A percentile compares a stretch with the other conserved stretches of the same genome.
Evolutionary conservation across 129 eudicot genomes (phyloP).

Genomic region (Flaveria linearis): DNA sequence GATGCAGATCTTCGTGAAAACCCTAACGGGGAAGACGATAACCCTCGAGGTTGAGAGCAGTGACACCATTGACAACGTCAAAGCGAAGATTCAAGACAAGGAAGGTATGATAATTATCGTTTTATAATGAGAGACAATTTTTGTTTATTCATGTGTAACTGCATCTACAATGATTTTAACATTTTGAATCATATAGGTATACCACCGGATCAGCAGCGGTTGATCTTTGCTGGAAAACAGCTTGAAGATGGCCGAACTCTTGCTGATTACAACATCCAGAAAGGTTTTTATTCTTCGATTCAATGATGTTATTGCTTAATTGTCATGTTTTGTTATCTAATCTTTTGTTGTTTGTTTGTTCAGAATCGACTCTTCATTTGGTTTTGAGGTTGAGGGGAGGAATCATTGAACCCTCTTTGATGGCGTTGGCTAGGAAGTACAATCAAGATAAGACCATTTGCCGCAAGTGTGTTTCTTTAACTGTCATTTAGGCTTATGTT

Average conservation of each 20-base stretch:
- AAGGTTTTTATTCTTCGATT: constrained; percentile 44
- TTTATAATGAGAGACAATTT: not conserved
- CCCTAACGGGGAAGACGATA: constrained; percentile 50
- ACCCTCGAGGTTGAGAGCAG: constrained; percentile 53
- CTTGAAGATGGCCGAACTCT: constrained; percentile 62
- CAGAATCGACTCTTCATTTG: constrained; percentile 48
- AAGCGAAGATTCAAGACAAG: constrained; percentile 64
- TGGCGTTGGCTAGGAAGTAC: constrained; percentile 52
- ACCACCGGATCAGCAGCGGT: constrained; percentile 56
- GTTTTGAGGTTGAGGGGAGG: constrained; percentile 54
- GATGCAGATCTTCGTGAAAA: constrained; percentile 71
- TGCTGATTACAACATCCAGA: constrained; percentile 65
- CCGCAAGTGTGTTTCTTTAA: constrained; percentile 40
- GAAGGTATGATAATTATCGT: constrained; percentile 33
- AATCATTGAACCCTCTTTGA: constrained; percentile 43
- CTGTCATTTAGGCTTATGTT: not conserved
- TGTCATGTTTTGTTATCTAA: not conserved
- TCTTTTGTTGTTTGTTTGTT: not conserved
- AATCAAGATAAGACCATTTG: constrained; percentile 50
- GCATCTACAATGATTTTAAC: not conserved
- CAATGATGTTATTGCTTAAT: not conserved
- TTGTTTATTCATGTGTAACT: not conserved
- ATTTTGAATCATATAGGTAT: constrained; percentile 30
- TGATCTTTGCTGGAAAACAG: constrained; percentile 61
- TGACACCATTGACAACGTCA: constrained; percentile 59